Evolutionary conservation across 495 filamentous ascomycete species (phyloP).

Genomic region (Parathielavia hyrcaniae): DNA sequence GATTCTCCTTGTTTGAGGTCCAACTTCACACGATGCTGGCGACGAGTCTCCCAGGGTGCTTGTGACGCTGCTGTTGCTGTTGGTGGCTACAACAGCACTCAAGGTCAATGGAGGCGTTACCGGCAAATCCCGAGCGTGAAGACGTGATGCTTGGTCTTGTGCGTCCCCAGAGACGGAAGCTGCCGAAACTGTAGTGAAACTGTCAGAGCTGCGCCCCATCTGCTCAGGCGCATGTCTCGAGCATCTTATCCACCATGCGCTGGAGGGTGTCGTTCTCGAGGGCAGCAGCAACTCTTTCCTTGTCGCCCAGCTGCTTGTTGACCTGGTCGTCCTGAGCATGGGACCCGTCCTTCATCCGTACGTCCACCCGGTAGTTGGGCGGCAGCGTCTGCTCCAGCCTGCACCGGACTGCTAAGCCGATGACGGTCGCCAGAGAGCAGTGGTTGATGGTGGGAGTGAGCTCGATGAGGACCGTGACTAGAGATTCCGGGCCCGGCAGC

Average conservation of each 20-base stretch:
- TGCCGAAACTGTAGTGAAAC: not conserved
- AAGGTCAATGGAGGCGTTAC: not conserved
- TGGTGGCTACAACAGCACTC: not conserved
- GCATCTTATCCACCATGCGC: slow-evolving; percentile 85
- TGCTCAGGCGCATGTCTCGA: slow-evolving; percentile 61
- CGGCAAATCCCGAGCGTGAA: not conserved
- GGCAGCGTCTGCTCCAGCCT: slow-evolving; percentile 85
- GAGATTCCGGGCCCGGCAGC: slow-evolving; percentile 39
- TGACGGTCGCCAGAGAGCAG: slow-evolving; percentile 92
- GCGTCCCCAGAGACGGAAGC: not conserved
- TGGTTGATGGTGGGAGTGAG: slow-evolving; percentile 98
- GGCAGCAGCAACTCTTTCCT: slow-evolving; percentile 91
- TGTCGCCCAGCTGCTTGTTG: slow-evolving; percentile 92
- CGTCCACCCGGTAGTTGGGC: slow-evolving; percentile 86
- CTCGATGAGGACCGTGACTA: slow-evolving; percentile 55
- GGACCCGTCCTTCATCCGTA: slow-evolving; percentile 91
- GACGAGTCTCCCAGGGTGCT: not conserved
- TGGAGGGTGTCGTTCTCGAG: slow-evolving; percentile 88
- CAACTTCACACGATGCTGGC: not conserved
- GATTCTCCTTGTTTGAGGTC: not conserved
- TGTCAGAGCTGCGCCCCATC: not conserved
- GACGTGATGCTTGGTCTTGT: not conserved
- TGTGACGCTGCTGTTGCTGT: not conserved
- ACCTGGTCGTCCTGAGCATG: slow-evolving; percentile 91
- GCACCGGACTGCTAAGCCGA: slow-evolving; percentile 88